phyloP scores from a whole-genome alignment of 2,329 filamentous ascomycete genomes.

The Pyricularia pennisetigena region DNA sequence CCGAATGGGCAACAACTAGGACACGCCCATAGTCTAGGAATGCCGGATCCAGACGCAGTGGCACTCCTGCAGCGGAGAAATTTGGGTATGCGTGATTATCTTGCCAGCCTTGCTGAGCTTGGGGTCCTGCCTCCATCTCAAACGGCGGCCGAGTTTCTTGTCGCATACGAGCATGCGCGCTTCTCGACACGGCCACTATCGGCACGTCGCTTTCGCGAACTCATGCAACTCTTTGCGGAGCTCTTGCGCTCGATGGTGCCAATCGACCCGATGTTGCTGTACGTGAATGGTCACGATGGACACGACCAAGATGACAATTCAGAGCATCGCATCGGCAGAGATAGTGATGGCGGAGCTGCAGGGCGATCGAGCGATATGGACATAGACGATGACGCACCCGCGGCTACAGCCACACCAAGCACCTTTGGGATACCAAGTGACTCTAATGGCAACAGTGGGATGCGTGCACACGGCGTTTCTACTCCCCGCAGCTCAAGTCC shows the following conservation, averaged over 20 bases:
- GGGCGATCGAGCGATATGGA: constrained; percentile 24
- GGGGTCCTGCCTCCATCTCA: constrained; percentile 41
- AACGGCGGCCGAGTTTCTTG: constrained; percentile 53
- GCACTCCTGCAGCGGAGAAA: constrained; percentile 59
- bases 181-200: constrained; percentile 65
- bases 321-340: neutral
- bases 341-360: constrained; percentile 1
- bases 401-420: constrained; percentile 23
- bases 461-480: neutral
- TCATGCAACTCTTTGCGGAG: constrained; percentile 81
- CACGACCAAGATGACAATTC: constrained; percentile 15
- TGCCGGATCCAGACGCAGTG: constrained; percentile 58
- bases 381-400: constrained; percentile 35
- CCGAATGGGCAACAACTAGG: constrained; percentile 7
- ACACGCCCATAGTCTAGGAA: constrained; percentile 12
- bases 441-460: neutral
- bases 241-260: constrained; percentile 67
- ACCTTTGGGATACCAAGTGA: constrained; percentile 12
- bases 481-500: constrained; percentile 5
- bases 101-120: constrained; percentile 58
- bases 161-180: constrained; percentile 71
- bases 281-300: constrained; percentile 15
- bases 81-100: constrained; percentile 72
- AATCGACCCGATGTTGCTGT: constrained; percentile 44
- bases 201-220: constrained; percentile 59